Evolutionary conservation across 1,139 yeast genomes (phyloP).

Genomic region (Blastobotrys persicus): DNA sequence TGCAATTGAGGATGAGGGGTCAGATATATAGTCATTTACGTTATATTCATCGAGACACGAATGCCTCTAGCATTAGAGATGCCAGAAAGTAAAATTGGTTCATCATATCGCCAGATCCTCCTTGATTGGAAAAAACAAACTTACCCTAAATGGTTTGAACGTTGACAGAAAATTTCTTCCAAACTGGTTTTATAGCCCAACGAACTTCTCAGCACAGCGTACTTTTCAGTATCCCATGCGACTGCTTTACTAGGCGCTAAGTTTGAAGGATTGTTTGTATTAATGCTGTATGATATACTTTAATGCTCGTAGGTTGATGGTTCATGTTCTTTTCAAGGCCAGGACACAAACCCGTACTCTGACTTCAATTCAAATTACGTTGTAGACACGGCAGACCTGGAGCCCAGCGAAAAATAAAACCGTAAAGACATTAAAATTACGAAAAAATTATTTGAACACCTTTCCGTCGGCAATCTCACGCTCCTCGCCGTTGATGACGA

Average conservation of each 20-base stretch:
- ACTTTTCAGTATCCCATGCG: neutral
- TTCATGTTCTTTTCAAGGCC: too few species aligned
- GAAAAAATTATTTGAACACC: slow-evolving; percentile 60
- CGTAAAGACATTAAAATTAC: slow-evolving; percentile 5
- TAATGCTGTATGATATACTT: too few species aligned
- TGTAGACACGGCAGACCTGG: too few species aligned
- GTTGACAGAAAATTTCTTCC: neutral
- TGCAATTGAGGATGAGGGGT: slow-evolving; percentile 11
- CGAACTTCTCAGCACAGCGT: neutral
- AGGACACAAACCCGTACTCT: too few species aligned
- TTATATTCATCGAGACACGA: slow-evolving; percentile 33
- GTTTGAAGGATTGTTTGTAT: too few species aligned
- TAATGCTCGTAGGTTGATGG: too few species aligned
- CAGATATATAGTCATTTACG: slow-evolving; percentile 27
- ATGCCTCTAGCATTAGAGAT: slow-evolving; percentile 35
- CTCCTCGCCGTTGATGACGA: slow-evolving; percentile 59
- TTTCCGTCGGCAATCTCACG: slow-evolving; percentile 78
- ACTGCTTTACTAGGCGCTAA: too few species aligned
- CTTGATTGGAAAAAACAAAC: slow-evolving; percentile 15
- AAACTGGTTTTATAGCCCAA: neutral
- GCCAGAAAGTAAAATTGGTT: slow-evolving; percentile 32
- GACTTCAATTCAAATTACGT: too few species aligned
- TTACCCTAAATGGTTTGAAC: neutral
- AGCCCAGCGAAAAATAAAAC: neutral
- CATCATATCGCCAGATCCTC: slow-evolving; percentile 15